These are phyloP conservation scores for Echria macrotheca DNA, from an alignment of 495 filamentous ascomycete species.

Conservation along the genomic window DNA sequence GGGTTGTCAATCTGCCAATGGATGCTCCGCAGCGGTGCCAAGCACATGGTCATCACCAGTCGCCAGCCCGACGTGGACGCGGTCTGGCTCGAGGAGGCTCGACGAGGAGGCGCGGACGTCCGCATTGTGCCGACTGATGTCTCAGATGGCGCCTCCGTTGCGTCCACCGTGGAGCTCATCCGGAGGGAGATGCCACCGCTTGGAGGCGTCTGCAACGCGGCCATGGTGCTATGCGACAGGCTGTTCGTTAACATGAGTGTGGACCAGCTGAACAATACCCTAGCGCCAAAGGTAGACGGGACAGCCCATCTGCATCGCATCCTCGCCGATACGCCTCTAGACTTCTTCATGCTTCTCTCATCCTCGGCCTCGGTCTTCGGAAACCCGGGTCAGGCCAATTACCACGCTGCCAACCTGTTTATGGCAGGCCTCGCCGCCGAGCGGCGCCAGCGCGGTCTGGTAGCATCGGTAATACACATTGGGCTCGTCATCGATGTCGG, in stretches of 20 bases:
- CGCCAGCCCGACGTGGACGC: constrained; percentile 42
- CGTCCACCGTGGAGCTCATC: not conserved
- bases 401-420: constrained; percentile 49
- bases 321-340: constrained; percentile 35
- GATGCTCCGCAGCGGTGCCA: constrained; percentile 48
- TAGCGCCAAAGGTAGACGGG: constrained; percentile 29
- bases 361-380: constrained; percentile 44
- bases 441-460: constrained; percentile 24
- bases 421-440: constrained; percentile 29
- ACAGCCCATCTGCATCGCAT: constrained; percentile 27
- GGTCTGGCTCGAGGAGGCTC: constrained; percentile 29
- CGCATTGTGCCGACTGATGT: constrained; percentile 2
- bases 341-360: constrained; percentile 55
- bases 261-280: constrained; percentile 1
- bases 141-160: not conserved
- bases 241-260: constrained; percentile 6
- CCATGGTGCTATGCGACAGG: constrained; percentile 16
- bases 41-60: constrained; percentile 43
- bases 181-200: constrained; percentile 11
- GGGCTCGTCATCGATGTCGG: constrained; percentile 26
- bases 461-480: constrained; percentile 37
- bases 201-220: constrained; percentile 13
- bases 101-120: constrained; percentile 5
- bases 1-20: constrained; percentile 47
- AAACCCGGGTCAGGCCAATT: constrained; percentile 43